A percentile compares a stretch with the other conserved stretches of the same genome.
phyloP scores from a whole-genome alignment of 257 asterid genomes.

The Gentiana straminea region DNA sequence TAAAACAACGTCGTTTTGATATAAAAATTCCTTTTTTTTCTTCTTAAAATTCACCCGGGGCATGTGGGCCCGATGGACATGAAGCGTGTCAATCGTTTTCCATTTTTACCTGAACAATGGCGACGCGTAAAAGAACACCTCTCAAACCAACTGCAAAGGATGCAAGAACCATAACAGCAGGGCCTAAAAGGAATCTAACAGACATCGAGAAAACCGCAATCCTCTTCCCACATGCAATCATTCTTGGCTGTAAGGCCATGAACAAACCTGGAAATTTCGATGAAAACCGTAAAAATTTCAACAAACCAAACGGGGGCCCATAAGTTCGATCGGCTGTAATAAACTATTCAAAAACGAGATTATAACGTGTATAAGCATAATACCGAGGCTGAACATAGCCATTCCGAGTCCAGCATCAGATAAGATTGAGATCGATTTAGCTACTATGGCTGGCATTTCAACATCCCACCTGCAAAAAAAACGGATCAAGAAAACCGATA shows the following conservation, averaged over 20 bases:
- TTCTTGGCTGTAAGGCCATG: slow-evolving; percentile 40
- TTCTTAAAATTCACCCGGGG: neutral
- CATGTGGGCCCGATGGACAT: too few relatives aligned
- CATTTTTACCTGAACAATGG: slow-evolving; percentile 26
- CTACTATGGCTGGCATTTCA: slow-evolving; percentile 36
- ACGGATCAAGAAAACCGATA: neutral
- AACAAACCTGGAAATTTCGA: slow-evolving; percentile 27
- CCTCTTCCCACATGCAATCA: slow-evolving; percentile 38
- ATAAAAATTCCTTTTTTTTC: too few relatives aligned
- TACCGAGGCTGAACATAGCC: slow-evolving; percentile 51
- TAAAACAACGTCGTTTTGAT: neutral
- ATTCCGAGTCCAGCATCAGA: slow-evolving; percentile 47
- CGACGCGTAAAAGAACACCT: slow-evolving; percentile 30
- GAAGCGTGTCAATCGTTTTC: too few relatives aligned
- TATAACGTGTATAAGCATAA: neutral
- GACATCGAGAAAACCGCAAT: slow-evolving; percentile 34
- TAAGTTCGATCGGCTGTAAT: too few relatives aligned
- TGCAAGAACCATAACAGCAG: slow-evolving; percentile 47
- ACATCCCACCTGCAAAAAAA: slow-evolving; percentile 25
- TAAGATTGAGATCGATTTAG: slow-evolving; percentile 32
- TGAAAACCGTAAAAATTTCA: too few relatives aligned
- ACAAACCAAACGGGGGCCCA: neutral
- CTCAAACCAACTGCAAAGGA: slow-evolving; percentile 30
- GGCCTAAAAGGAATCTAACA: slow-evolving; percentile 32
- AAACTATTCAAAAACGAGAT: too few relatives aligned